Base-by-base conservation (phyloP, 768 basidiomycete species). In the Xerocomellus amylosporus region DNA sequence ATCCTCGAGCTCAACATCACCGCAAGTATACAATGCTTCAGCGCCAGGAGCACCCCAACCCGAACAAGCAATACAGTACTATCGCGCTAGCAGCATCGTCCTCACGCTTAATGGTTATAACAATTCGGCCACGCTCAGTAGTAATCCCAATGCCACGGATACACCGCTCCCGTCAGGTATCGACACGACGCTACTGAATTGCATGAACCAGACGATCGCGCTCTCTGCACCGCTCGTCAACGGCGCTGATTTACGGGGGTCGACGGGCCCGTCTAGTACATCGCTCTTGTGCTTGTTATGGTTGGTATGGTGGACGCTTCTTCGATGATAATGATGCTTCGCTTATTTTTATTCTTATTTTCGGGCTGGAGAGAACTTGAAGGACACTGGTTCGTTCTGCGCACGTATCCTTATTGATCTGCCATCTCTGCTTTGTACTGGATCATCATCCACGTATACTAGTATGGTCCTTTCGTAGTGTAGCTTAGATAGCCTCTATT, bases 41-140 rank as follows among this genome's bases (percentile, higher is more conserved):
- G 60, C 58, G 20, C 58, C 70, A 3, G 58, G 59, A 3, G 58
- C 54, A 2, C 72, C 74, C 13, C 63, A 64, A 37, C 81, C 85
- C 0, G 80, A 83, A 59, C 79, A 85, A 60, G 78, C 76, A 0
- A 60, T 87, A n/a, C 81, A 87, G 54, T 88, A 88, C 65, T 88
- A 84, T 62, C 83, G 86, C 30, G 80, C 83, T 2, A 85, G 84
- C 62, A 85, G 79, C 42, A 75, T 86, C 36, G 80, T 78, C 2
- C 73, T 88, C 24, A 78, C 83, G 1, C 71, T 87, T 4, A 81
- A 88, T 50, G 82, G 82, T 0, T 87, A 88, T 64, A 87, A 88
- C 61, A 79, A 88, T 56, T 82, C 83, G 0, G 81, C 76, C 7
- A 78, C 73, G 4, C 67, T 82, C 24, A 68, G 66, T 36, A 60